A percentile compares a stretch with the other conserved stretches of the same genome.
phyloP scores from a whole-genome alignment of 192 early-diverging fungal genomes.

The Backusella macrospora region DNA sequence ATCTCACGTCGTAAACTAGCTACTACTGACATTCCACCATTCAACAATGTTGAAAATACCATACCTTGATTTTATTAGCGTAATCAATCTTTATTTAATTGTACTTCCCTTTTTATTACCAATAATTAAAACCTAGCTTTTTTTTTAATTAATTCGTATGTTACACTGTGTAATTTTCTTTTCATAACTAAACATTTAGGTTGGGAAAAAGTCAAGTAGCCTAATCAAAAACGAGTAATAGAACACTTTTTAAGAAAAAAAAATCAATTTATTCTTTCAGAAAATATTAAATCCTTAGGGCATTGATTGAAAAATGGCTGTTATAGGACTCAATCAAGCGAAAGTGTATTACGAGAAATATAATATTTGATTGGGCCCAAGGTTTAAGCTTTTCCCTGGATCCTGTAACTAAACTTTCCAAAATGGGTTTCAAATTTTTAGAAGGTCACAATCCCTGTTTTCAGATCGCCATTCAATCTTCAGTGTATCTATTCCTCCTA shows the following conservation, averaged over 20 bases:
- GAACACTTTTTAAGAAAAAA: not conserved
- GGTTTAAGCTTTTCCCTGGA: not conserved
- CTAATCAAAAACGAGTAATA: not conserved
- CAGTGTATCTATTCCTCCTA: too few species aligned
- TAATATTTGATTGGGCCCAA: not conserved
- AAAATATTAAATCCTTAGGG: not conserved
- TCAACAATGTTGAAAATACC: constrained; percentile 1
- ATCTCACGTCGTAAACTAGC: not conserved
- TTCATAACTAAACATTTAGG: constrained; percentile 1
- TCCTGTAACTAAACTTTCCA: not conserved
- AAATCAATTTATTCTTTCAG: not conserved
- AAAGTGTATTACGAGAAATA: not conserved
- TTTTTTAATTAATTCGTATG: not conserved
- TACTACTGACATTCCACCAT: not conserved
- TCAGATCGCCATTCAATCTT: too few species aligned
- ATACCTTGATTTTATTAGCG: not conserved
- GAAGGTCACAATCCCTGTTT: not conserved
- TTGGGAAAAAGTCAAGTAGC: not conserved
- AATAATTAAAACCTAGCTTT: constrained; percentile 2
- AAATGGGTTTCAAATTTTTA: constrained; percentile 11
- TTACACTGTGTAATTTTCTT: not conserved
- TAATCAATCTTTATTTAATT: not conserved
- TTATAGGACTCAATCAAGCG: not conserved
- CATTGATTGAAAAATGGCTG: not conserved
- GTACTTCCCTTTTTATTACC: not conserved